Evolutionary conservation across 2,329 filamentous ascomycete species (phyloP).

Genomic region (Cladophialophora chaetospira): DNA sequence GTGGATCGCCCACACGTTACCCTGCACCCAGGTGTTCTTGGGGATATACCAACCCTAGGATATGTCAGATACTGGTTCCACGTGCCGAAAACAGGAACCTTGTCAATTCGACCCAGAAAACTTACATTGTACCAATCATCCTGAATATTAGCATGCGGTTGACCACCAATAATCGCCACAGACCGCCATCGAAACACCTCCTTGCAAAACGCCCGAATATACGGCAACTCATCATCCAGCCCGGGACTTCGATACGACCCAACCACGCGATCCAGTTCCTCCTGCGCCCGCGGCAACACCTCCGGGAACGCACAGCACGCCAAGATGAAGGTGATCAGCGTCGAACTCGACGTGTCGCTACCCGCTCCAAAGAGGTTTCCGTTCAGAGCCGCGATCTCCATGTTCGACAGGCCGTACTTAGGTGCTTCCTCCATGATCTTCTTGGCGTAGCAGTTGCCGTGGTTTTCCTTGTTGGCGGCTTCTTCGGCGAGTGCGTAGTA

Average conservation of each 20-base stretch:
- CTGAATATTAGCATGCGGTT: conserved; percentile 52
- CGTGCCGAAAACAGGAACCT: neutral
- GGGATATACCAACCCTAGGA: conserved; percentile 50
- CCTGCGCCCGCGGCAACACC: conserved; percentile 49
- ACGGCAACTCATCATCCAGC: conserved; percentile 53
- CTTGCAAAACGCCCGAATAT: conserved; percentile 57
- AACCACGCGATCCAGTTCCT: conserved; percentile 54
- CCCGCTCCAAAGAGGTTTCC: conserved; percentile 45
- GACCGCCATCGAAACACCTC: conserved; percentile 52
- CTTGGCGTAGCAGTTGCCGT: conserved; percentile 48
- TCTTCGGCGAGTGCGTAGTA: conserved; percentile 57
- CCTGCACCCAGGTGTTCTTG: conserved; percentile 48
- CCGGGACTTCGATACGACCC: conserved; percentile 51
- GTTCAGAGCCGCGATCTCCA: conserved; percentile 51
- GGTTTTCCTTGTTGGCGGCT: conserved; percentile 45
- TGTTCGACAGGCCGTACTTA: conserved; percentile 49
- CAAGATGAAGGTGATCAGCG: conserved; percentile 37
- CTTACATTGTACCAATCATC: conserved; percentile 53
- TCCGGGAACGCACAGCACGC: conserved; percentile 43
- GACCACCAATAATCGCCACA: conserved; percentile 40
- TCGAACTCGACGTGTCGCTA: conserved; percentile 37
- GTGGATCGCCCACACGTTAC: conserved; percentile 48
- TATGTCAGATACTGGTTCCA: no score
- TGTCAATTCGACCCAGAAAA: conserved; percentile 28
- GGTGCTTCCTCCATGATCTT: conserved; percentile 52